Evolutionary conservation across 192 early-diverging fungal genomes (phyloP).

Genomic region (Backusella luteola): DNA sequence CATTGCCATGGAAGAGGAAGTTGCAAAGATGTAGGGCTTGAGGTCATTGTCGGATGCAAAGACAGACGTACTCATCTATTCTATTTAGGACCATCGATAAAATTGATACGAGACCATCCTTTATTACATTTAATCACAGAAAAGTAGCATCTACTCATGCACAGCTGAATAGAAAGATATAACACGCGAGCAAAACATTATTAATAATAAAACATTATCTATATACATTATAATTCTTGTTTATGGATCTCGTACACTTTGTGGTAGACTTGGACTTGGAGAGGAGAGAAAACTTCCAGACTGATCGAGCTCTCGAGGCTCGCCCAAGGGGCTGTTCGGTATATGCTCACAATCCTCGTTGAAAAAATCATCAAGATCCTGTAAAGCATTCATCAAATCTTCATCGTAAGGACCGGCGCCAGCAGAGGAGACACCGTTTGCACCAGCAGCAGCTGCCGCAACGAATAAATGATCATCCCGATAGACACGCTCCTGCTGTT

Average conservation of each 20-base stretch:
- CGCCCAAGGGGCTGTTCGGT: background rate
- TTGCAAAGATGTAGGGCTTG: slow-evolving; percentile 54
- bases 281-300: background rate
- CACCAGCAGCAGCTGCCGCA: background rate
- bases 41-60: too few relatives aligned
- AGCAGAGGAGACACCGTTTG: background rate
- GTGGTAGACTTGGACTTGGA: background rate
- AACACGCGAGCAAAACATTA: background rate
- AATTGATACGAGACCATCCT: slow-evolving; percentile 57
- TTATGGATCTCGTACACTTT: slow-evolving; percentile 10
- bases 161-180: slow-evolving; percentile 22
- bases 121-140: slow-evolving; percentile 59
- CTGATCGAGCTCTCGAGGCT: background rate
- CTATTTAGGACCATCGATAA: slow-evolving; percentile 54
- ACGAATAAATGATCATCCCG: background rate
- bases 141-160: slow-evolving; percentile 14
- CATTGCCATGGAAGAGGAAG: slow-evolving; percentile 59
- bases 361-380: slow-evolving; percentile 47
- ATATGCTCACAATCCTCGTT: slow-evolving; percentile 35
- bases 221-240: background rate
- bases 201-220: too few relatives aligned
- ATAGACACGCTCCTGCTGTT: slow-evolving; percentile 2
- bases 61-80: background rate
- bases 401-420: slow-evolving; percentile 16
- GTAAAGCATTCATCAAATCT: slow-evolving; percentile 40